Conservation (phyloP, 805 yeast genomes). For the Millerozyma miso region DNA sequence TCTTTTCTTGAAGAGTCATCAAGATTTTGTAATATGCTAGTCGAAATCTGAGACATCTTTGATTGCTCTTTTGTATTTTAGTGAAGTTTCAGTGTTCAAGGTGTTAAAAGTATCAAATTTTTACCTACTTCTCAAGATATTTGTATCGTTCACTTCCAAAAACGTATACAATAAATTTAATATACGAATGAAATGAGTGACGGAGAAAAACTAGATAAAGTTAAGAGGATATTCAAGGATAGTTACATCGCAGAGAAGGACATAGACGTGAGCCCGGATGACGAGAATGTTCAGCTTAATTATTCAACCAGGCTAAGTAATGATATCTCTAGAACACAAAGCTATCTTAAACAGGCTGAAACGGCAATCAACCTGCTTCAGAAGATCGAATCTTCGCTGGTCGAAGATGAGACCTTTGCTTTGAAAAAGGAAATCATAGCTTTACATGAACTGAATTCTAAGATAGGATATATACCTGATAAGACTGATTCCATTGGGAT, state of each 20-base stretch:
- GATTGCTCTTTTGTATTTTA: too few relatives aligned
- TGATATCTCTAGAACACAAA: conserved; percentile 16
- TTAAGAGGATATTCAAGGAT: conserved; percentile 3
- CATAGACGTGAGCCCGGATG: conserved; percentile 3
- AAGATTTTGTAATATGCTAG: conserved; percentile 32
- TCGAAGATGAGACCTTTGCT: neutral
- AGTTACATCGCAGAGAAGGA: neutral
- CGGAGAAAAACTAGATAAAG: conserved; percentile 4
- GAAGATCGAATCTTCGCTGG: neutral
- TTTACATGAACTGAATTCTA: conserved; percentile 13
- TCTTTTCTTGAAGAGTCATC: conserved; percentile 74
- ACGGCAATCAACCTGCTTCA: conserved; percentile 12
- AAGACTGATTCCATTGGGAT: conserved; percentile 26
- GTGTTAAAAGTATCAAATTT: neutral
- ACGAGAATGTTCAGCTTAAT: conserved; percentile 7
- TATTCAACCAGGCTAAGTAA: conserved; percentile 14
- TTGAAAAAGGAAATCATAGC: conserved; percentile 15
- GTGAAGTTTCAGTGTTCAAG: too few relatives aligned
- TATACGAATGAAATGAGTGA: neutral
- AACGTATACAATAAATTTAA: neutral
- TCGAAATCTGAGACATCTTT: conserved; percentile 33
- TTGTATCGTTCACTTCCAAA: neutral
- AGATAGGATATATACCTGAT: conserved; percentile 21
- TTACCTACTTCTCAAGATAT: neutral
- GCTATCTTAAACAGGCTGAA: conserved; percentile 19